Evolutionary conservation across 129 eudicot species (phyloP).

Genomic region (Pittosporum tobira): DNA sequence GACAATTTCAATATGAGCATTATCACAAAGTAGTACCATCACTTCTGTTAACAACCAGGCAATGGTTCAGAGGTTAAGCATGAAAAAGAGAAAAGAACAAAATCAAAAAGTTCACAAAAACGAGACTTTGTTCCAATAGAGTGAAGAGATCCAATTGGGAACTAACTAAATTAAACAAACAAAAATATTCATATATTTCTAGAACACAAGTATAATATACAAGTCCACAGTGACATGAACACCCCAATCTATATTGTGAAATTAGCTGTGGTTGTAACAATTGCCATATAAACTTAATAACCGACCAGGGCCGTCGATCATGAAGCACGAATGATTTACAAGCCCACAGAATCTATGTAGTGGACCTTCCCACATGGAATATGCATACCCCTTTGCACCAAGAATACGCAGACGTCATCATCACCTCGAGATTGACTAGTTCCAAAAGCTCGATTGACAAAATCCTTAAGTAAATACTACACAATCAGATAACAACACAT

Average conservation of each 20-base stretch:
- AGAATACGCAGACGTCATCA: neutral
- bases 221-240: constrained; percentile 20
- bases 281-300: constrained; percentile 1
- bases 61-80: neutral
- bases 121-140: neutral
- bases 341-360: neutral
- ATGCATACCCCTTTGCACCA: neutral
- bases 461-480: constrained; percentile 11
- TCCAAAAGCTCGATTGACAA: neutral
- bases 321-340: neutral
- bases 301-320: neutral
- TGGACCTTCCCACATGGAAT: too few relatives aligned
- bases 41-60: constrained; percentile 4
- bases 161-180: neutral
- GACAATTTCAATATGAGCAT: neutral
- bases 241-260: constrained; percentile 11
- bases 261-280: constrained; percentile 3
- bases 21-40: neutral
- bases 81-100: neutral
- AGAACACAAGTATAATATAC: constrained; percentile 16
- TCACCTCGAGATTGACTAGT: neutral
- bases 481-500: constrained; percentile 19
- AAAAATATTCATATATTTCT: constrained; percentile 8
- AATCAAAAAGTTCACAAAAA: neutral
- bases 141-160: neutral